Evolutionary conservation across 2,329 filamentous ascomycete species (phyloP).

Genomic region (Exophiala aquamarina): DNA sequence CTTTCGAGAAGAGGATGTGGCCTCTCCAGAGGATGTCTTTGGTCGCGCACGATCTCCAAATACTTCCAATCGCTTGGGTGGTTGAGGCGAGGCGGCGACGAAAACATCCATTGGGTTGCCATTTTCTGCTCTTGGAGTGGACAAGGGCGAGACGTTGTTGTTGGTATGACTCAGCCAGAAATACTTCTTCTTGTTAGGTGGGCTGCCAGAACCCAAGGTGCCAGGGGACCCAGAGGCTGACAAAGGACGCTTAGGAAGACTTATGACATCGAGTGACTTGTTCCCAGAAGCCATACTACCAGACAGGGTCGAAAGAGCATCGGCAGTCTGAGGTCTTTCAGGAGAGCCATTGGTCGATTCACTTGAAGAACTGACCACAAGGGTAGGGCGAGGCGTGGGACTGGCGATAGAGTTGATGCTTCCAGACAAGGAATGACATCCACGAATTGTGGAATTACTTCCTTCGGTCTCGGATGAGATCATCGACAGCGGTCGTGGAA

Average conservation of each 20-base stretch:
- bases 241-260: constrained; percentile 39
- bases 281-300: constrained; percentile 30
- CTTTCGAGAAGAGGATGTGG: constrained; percentile 52
- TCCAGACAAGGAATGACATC: constrained; percentile 71
- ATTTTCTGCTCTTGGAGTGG: constrained; percentile 31
- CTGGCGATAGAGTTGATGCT: constrained; percentile 75
- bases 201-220: constrained; percentile 23
- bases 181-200: constrained; percentile 30
- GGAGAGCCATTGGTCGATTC: constrained; percentile 27
- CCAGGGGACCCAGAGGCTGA: constrained; percentile 38
- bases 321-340: constrained; percentile 45
- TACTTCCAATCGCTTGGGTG: background rate
- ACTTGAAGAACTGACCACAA: constrained; percentile 18
- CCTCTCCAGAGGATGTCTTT: constrained; percentile 33
- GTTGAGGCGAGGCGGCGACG: constrained; percentile 2
- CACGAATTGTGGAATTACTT: constrained; percentile 66
- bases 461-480: constrained; percentile 83
- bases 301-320: constrained; percentile 31
- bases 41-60: constrained; percentile 25
- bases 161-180: constrained; percentile 32
- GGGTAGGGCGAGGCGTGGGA: constrained; percentile 46
- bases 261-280: constrained; percentile 21
- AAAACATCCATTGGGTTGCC: constrained; percentile 22
- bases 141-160: constrained; percentile 32
- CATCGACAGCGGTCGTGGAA: constrained; percentile 76